phyloP scores from a whole-genome alignment of 2,329 filamentous ascomycete genomes.

The Beauveria medogensis region DNA sequence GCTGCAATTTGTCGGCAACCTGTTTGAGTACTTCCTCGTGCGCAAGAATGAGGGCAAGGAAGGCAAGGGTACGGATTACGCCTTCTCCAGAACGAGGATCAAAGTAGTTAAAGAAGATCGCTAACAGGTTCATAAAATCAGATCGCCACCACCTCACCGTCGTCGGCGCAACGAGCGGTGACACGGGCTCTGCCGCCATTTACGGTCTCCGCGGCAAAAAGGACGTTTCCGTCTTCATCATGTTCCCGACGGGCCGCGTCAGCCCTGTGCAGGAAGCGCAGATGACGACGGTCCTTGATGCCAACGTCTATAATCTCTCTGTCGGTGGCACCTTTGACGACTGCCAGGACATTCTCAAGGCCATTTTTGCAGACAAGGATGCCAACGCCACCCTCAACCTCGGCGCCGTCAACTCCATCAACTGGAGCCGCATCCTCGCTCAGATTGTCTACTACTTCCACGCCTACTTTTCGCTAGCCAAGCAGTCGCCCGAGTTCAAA shows the following conservation, averaged over 20 bases:
- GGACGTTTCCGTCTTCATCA: constrained; percentile 92
- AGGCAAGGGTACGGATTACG: constrained; percentile 35
- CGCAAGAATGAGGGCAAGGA: constrained; percentile 63
- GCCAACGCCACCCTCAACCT: constrained; percentile 78
- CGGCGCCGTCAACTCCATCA: constrained; percentile 93
- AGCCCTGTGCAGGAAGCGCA: constrained; percentile 90
- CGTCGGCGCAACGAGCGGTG: constrained; percentile 78
- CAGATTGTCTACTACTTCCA: constrained; percentile 98
- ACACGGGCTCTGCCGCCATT: constrained; percentile 90
- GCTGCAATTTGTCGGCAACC: constrained; percentile 88
- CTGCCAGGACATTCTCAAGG: constrained; percentile 95
- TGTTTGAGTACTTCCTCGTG: constrained; percentile 83
- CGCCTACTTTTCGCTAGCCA: constrained; percentile 76
- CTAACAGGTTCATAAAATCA: constrained; percentile 16
- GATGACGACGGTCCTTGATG: constrained; percentile 89
- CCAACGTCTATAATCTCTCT: constrained; percentile 86
- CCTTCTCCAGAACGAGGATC: not conserved
- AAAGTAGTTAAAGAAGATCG: not conserved
- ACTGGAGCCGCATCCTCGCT: constrained; percentile 88
- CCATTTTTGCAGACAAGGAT: constrained; percentile 77
- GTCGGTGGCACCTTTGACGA: constrained; percentile 92
- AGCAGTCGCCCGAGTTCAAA: constrained; percentile 50
- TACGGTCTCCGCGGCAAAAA: constrained; percentile 93
- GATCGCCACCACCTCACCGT: constrained; percentile 76
- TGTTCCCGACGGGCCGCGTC: constrained; percentile 85